phyloP scores from a whole-genome alignment of 2,329 filamentous ascomycete genomes.

The Didymella keratinophila region DNA sequence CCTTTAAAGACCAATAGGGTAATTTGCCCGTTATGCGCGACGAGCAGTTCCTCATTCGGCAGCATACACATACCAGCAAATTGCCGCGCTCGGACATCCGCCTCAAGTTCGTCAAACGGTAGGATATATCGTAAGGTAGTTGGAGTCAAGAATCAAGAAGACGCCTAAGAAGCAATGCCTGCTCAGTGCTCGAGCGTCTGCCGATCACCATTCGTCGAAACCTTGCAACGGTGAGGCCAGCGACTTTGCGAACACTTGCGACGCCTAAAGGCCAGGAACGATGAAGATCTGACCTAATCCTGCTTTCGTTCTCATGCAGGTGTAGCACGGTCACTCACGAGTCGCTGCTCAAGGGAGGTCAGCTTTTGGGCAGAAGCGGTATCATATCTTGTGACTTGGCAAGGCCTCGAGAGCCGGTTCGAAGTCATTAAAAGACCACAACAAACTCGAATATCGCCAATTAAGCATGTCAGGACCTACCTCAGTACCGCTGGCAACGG shows the following conservation, averaged over 20 bases:
- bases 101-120: background rate
- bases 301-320: background rate
- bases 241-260: background rate
- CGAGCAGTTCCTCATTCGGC: too few species aligned
- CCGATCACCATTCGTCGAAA: background rate
- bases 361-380: background rate
- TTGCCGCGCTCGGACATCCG: background rate
- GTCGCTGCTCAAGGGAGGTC: background rate
- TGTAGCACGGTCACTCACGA: conserved; percentile 4
- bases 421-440: background rate
- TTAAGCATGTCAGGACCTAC: conserved; percentile 3
- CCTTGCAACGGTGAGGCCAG: background rate
- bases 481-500: conserved; percentile 20
- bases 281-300: background rate
- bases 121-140: background rate
- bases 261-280: background rate
- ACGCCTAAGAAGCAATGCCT: background rate
- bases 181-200: background rate
- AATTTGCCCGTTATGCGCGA: background rate
- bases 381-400: background rate
- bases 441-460: background rate
- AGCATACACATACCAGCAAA: background rate
- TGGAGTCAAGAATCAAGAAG: background rate
- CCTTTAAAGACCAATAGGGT: background rate
- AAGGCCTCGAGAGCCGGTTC: background rate